Percentiles rank a stretch among this genome's conserved stretches.
phyloP scores from a whole-genome alignment of 805 yeast genomes.

The Cyberlindnera suaveolens region DNA sequence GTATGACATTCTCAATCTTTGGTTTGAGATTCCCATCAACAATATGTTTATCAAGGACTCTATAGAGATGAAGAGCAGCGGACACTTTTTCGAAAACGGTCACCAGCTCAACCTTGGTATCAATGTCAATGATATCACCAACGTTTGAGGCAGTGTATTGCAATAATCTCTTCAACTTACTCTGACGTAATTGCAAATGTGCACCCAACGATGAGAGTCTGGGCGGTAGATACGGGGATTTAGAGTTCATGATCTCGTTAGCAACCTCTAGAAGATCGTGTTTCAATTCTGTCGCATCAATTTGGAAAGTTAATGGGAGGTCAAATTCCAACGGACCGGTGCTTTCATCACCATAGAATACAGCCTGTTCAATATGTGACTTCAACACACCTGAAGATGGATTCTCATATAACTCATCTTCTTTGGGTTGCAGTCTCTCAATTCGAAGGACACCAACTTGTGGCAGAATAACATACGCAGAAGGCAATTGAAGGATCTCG shows the following conservation, averaged over 20 bases:
- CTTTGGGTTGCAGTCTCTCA: conserved; percentile 33
- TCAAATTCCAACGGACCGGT: conserved; percentile 44
- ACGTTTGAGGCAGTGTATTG: conserved; percentile 42
- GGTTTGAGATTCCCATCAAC: neutral
- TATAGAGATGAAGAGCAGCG: conserved; percentile 31
- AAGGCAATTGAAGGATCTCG: conserved; percentile 30
- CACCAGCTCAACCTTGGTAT: conserved; percentile 33
- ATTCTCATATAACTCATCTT: conserved; percentile 14
- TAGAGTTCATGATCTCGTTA: conserved; percentile 50
- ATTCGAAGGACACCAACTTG: conserved; percentile 58
- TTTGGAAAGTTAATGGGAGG: conserved; percentile 37
- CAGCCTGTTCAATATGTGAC: conserved; percentile 79
- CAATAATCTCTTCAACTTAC: conserved; percentile 39
- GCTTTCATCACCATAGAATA: conserved; percentile 46
- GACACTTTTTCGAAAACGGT: conserved; percentile 37
- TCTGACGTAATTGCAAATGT: conserved; percentile 45
- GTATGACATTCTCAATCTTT: neutral
- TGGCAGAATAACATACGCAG: conserved; percentile 43
- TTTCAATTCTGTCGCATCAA: conserved; percentile 40
- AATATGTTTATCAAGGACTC: conserved; percentile 3
- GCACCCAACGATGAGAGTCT: conserved; percentile 43
- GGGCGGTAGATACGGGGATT: conserved; percentile 51
- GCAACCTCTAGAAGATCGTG: conserved; percentile 45
- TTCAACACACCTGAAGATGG: conserved; percentile 38
- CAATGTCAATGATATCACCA: conserved; percentile 24